Base-by-base conservation (phyloP, 2,329 filamentous ascomycete genomes). In the Colletotrichum eleusines region DNA sequence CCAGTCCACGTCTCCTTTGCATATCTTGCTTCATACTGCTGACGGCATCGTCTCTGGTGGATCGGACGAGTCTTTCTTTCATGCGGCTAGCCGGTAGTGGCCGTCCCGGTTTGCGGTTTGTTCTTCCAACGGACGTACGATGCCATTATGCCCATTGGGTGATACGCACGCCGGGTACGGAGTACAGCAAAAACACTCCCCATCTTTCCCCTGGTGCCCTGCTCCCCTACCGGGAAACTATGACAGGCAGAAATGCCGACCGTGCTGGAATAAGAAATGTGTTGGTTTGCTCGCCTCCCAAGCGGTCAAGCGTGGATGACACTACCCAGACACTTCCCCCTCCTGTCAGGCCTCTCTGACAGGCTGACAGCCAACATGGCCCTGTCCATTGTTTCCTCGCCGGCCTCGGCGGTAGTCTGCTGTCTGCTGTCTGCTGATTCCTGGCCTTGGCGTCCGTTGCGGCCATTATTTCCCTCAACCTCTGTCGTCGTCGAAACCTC, bases 211-310 rank as follows among this genome's bases (percentile, higher is more conserved):
- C 57, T 12, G n/a, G n/a, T n/a, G n/a, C 28, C n/a, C 18, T 28
- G 26, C 5, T 16, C 12, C 31, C n/a, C n/a, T 20, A 12, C 11
- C 5, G 40, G 42, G 57, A 63, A 40, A 23, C 16, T 26, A 11
- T 63, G 60, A 63, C 60, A 42, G 40, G 40, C 60, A 20, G 20
- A 53, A 53, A 38, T 53, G 60, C 23, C 23, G 48, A 63, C 53
- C 60, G 23, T 3, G 60, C 31, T 63, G 60, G 48, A 63, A 63
- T 40, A 63, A 63, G 60, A 23, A 63, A 63, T 3, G 11, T 53
- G 60, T 53, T 63, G 33, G 60, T 51, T 50, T 33, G 60, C 38
- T n/a, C 53, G 60, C 46, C 53, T 53, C 60, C 60, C 3, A 23
- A 44, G 28, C 23, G 35, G 46, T 50, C 48, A 63, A 50, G 31